Base-by-base conservation (phyloP, 495 filamentous ascomycete species). In the Massariosphaeria phaeospora region DNA sequence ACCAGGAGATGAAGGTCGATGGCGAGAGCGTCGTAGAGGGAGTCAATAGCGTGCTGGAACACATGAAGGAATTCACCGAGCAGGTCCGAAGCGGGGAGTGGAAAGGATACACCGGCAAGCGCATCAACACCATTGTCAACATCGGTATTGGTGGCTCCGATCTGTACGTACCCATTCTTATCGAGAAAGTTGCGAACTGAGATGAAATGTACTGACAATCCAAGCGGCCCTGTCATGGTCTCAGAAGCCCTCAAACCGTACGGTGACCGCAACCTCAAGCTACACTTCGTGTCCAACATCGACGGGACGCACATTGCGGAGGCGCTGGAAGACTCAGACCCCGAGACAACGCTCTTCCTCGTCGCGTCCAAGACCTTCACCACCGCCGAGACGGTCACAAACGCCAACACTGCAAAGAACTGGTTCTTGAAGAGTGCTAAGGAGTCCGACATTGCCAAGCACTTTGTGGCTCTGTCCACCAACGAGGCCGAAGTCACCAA, bases 341-440 rank as follows among this genome's bases (percentile, higher is more conserved):
- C 93, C 15, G 93, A 98, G 75, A 96, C 94, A 38, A 96, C 91
- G 25, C 83, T 98, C 48, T 98, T 97, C 84, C 77, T 97, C 61
- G 80, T 98, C 66, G 93, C 93, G 43, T 96, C 91, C 70, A 98
- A 98, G 82, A 98, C 93, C 49, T 98, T 98, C 77, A 98, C 93
- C 52, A 98, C 93, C 6, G 93, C 93, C 42, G 93, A 98, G 79
- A 98, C 93, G 41, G 84, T 76, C 31, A 96, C 93, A 47, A 98
- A 98, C 70, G 94, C 93, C 68, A 95, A 94, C 77, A 85, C 86
- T 34, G 93, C 93, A 30, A 98, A 98, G 82, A 67, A 76, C 46
- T 98, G 93, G 94, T 98, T 98, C 80, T 79, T 97, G 53, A 79
- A 95, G 76, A 79, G 79, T 12, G 89, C 81, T 43, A 87, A 89